Evolutionary conservation across 768 basidiomycete species (phyloP), one percentile per base, ranked within the genome.

Genomic region (Leccinum broughii): DNA sequence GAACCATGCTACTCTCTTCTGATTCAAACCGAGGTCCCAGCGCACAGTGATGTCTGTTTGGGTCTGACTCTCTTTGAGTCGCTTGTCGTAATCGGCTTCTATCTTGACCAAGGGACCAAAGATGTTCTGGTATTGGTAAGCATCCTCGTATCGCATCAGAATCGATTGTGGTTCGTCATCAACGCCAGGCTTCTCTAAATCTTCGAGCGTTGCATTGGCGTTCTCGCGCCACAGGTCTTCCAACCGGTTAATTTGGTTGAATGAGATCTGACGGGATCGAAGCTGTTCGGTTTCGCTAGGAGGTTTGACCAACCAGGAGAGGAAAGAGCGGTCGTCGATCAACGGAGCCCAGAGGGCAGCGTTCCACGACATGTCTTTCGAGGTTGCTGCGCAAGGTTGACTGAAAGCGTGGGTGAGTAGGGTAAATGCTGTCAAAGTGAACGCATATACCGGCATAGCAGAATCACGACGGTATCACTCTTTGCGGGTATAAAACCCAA

Each of bases 1-100:
- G 74, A 99, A 99, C 94, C 96, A 99, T 0, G 97, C 96, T n/a
- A 98, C 90, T 32, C 97, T 86, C 77, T 98, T 98, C 77, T 99
- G 97, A 74, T 99, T 99, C 66, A 99, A 78, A 72, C 97, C 97
- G 55, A 98, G 80, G 75, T 99, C 97, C 97, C 97, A 99, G 50
- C 97, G 81, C 24, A 99, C 90, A 28, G 88, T 87, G 69, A 99
- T 95, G 63, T 96, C 93, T 5, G 92, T 97, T 77, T 99, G 96
- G 0, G 97, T 98, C 78, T 99, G 97, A 62, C 93, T 93, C 75
- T 99, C 97, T 77, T 99, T 99, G 68, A 98, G 82, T 57, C 89
- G 85, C 77, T 98, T 98, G 72, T 99, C 97, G 69, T 98, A 99
- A 77, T 99, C 97, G 2, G 97, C 97, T 71, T 99, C 97, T 66